Evolutionary conservation across 495 filamentous ascomycete genomes (phyloP).

Genomic region (Penicillium manginii): DNA sequence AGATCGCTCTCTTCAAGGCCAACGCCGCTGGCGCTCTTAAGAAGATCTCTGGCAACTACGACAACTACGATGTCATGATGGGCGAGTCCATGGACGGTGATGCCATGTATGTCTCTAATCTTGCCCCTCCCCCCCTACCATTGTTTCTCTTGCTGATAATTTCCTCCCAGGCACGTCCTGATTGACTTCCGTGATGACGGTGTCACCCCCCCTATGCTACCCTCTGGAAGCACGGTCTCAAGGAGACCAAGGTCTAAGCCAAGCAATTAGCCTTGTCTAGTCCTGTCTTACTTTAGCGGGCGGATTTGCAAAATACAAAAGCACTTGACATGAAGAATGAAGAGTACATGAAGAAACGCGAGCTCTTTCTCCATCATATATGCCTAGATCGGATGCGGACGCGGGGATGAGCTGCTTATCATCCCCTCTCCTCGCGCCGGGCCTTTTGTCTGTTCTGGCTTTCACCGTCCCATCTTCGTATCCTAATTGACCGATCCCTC

Average conservation of each 20-base stretch:
- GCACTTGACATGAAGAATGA: constrained; percentile 35
- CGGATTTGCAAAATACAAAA: constrained; percentile 27
- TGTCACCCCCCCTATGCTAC: constrained; percentile 82
- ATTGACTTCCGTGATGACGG: constrained; percentile 98
- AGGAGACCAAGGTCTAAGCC: constrained; percentile 86
- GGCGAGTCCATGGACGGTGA: constrained; percentile 90
- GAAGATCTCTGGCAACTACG: constrained; percentile 82
- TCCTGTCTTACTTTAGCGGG: constrained; percentile 8
- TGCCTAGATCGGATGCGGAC: constrained; percentile 22
- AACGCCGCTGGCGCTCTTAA: constrained; percentile 71
- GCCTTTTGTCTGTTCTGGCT: constrained; percentile 30
- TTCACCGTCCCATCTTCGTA: constrained; percentile 35
- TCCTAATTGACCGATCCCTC: constrained; percentile 37
- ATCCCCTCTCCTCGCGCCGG: constrained; percentile 14
- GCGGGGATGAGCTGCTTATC: constrained; percentile 14
- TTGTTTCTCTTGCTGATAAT: not conserved
- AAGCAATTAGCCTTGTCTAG: not conserved
- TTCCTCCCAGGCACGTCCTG: constrained; percentile 72
- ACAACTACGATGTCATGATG: constrained; percentile 93
- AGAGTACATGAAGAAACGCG: constrained; percentile 30
- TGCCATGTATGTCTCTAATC: constrained; percentile 70
- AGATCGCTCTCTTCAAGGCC: constrained; percentile 76
- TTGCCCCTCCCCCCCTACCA: not conserved
- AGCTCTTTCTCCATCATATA: constrained; percentile 11
- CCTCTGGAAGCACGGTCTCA: constrained; percentile 95